A percentile compares a stretch with the other conserved stretches of the same genome.
Conservation (phyloP, 2,329 filamentous ascomycete genomes). For the Pestalotiopsis fici region DNA sequence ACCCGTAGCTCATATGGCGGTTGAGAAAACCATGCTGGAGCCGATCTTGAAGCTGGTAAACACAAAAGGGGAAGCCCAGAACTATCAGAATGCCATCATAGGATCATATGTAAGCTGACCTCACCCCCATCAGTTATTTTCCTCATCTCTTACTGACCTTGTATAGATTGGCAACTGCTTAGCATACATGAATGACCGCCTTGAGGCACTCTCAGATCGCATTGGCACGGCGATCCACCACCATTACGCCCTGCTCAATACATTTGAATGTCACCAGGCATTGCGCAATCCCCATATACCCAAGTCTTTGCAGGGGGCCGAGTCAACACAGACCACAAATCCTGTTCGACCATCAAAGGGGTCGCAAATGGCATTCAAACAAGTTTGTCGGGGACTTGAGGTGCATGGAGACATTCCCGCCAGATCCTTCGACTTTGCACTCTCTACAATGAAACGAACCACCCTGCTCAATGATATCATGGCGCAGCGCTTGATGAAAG, state of each 20-base stretch:
- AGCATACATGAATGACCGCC: conserved; percentile 24
- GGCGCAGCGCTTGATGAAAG: conserved; percentile 23
- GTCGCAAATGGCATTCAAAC: neutral
- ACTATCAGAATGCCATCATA: conserved; percentile 16
- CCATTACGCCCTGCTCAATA: conserved; percentile 21
- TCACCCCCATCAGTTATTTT: neutral
- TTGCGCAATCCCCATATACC: neutral
- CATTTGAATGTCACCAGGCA: conserved; percentile 12
- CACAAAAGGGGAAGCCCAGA: conserved; percentile 9
- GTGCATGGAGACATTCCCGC: conserved; percentile 22
- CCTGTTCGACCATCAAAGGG: neutral
- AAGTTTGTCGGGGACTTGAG: conserved; percentile 21
- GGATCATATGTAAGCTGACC: conserved; percentile 18
- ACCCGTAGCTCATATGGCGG: conserved; percentile 34
- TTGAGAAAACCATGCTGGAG: conserved; percentile 28
- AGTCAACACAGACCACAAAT: neutral
- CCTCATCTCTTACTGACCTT: neutral
- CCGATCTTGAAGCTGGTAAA: conserved; percentile 19
- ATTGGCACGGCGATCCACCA: conserved; percentile 21
- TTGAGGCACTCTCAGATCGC: conserved; percentile 17
- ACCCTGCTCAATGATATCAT: conserved; percentile 24
- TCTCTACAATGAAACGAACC: conserved; percentile 12
- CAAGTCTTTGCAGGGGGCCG: neutral
- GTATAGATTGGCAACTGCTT: conserved; percentile 23
- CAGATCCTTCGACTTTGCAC: conserved; percentile 2